Evolutionary conservation across 345 rosid species (phyloP).

Genomic region (Acer campestre): DNA sequence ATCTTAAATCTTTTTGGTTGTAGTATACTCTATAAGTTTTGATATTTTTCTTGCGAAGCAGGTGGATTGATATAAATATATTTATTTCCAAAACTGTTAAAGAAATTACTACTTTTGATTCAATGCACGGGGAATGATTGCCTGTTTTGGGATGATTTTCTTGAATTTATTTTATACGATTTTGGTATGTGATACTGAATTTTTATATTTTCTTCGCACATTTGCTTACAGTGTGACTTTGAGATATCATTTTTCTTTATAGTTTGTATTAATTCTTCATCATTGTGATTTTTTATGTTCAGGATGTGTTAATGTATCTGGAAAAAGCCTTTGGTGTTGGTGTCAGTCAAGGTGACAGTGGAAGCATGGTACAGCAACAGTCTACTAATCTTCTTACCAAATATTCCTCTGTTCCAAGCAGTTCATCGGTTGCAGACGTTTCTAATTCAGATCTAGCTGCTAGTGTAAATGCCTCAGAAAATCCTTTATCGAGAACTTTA

Average conservation of each 20-base stretch:
- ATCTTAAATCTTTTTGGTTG: background rate
- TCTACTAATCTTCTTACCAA: slow-evolving; percentile 61
- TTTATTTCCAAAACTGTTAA: background rate
- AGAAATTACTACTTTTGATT: background rate
- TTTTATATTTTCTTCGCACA: background rate
- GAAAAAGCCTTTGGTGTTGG: slow-evolving; percentile 72
- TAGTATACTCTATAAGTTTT: background rate
- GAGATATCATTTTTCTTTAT: slow-evolving; percentile 6
- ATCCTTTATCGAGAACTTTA: slow-evolving; percentile 63
- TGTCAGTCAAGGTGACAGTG: slow-evolving; percentile 67
- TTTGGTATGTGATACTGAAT: background rate
- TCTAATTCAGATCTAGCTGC: slow-evolving; percentile 61
- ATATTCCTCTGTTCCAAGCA: slow-evolving; percentile 61
- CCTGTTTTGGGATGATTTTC: background rate
- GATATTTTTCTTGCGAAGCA: background rate
- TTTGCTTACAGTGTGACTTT: background rate
- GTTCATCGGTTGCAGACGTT: slow-evolving; percentile 58
- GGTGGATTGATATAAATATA: background rate
- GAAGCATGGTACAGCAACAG: slow-evolving; percentile 55
- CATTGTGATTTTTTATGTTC: slow-evolving; percentile 27
- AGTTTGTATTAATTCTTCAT: slow-evolving; percentile 12
- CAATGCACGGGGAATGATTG: background rate
- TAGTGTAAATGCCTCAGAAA: slow-evolving; percentile 60
- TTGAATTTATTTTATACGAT: background rate
- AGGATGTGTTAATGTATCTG: slow-evolving; percentile 80